Base-by-base conservation (phyloP, 2,329 filamentous ascomycete genomes). In the Emericellopsis cladophorae region DNA sequence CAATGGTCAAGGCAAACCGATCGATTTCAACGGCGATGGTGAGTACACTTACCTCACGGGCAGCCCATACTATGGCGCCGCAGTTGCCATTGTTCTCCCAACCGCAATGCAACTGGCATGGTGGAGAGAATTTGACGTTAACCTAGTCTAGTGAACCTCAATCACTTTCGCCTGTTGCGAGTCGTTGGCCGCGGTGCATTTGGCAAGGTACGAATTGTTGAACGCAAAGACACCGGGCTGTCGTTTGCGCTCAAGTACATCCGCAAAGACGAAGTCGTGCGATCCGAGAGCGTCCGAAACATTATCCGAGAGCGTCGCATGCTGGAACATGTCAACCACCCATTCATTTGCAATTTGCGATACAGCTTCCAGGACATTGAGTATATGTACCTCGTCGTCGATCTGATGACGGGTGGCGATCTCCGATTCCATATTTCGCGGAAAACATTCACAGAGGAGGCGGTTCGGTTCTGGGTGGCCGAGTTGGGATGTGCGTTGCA, bases 331-430 rank as follows among this genome's bases (percentile, higher is more conserved):
- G 75, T 98, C 53, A 95, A 95, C 59, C 92, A 98, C 56, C 88
- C 90, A 22, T 98, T 96, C 61, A 84, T 98, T 51, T 96, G 90
- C 69, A 98, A 98, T 62, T 68, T 98, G 69, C 84, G 92, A 54
- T 98, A 96, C 67, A 95, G 89, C 65, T 98, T 98, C 59, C 92
- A 98, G 65, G 92, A 98, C 62, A 88, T 96, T 53, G 92, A 98
- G 62, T 98, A 98, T 65, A 83, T 98, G 87, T 95, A 98, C 61
- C 79, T 98, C 42, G 90, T 98, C 40, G 88, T 98, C 47, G 92
- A 98, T 65, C 67, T 98, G 45, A 98, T 98, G 92, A 96, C 83
- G 55, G 92, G 92, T 43, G 92, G 92, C 54, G 92, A 98, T 62
- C 65, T 98, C 47, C 81, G 92, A 56, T 98, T 96, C 60, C 92